Percentiles rank a stretch among this genome's conserved stretches.
These are phyloP conservation scores for Gossypium stocksii DNA, from an alignment of 345 rosid genomes.

Conservation along the genomic window DNA sequence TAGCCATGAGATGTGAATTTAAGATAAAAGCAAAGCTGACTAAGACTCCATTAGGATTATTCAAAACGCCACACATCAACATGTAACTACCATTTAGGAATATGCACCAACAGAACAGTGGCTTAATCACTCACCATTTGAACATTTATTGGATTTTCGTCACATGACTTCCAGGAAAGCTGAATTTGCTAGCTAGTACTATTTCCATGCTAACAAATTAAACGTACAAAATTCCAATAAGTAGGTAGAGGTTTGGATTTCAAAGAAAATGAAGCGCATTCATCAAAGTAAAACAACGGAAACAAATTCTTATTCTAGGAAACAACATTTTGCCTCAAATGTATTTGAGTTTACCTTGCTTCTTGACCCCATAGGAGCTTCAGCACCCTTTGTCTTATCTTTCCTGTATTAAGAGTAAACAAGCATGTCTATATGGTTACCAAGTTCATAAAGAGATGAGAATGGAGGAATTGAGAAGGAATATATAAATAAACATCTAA, in stretches of 20 bases:
- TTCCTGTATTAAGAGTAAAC: slow-evolving; percentile 38
- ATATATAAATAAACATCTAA: background rate
- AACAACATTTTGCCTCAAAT: slow-evolving; percentile 5
- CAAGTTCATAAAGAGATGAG: slow-evolving; percentile 7
- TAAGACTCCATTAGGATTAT: background rate
- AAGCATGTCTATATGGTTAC: background rate
- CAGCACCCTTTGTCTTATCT: slow-evolving; percentile 40
- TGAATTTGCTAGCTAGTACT: background rate
- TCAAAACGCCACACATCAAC: too few relatives aligned
- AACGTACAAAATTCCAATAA: background rate
- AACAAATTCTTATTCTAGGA: background rate
- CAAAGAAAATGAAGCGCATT: background rate
- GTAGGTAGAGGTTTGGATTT: background rate
- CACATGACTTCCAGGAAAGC: background rate
- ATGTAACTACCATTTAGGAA: too few relatives aligned
- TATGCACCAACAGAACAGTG: background rate
- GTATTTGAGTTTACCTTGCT: slow-evolving; percentile 46
- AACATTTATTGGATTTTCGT: background rate
- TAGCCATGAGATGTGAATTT: background rate
- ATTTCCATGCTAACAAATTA: slow-evolving; percentile 7
- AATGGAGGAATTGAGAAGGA: background rate
- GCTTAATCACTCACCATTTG: background rate
- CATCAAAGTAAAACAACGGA: background rate
- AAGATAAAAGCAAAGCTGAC: background rate
- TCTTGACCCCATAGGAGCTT: slow-evolving; percentile 34